Evolutionary conservation across 169 alveolate species (phyloP).

Genomic region (Plasmodium cynomolgi): DNA sequence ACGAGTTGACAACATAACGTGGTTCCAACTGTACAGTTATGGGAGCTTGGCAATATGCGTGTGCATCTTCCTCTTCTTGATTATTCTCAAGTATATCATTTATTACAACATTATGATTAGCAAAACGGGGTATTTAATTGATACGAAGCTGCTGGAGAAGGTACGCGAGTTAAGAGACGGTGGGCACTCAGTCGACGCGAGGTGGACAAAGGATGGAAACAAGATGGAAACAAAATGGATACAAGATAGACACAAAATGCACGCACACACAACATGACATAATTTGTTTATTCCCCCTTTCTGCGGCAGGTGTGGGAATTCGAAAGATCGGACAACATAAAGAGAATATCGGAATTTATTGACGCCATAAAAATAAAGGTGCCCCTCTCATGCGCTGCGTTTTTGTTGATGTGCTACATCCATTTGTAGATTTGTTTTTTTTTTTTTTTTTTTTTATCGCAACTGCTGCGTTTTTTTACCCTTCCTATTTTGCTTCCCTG

Average conservation of each 20-base stretch:
- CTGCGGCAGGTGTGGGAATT: slow-evolving; percentile 70
- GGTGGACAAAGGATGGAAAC: background rate
- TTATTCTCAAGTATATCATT: slow-evolving; percentile 65
- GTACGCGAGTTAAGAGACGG: slow-evolving; percentile 11
- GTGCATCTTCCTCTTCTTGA: slow-evolving; percentile 70
- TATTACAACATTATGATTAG: slow-evolving; percentile 75
- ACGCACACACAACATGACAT: background rate
- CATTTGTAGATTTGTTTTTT: background rate
- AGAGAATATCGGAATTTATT: slow-evolving; percentile 73
- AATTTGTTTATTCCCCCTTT: background rate
- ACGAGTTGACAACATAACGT: slow-evolving; percentile 77
- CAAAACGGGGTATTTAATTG: slow-evolving; percentile 79
- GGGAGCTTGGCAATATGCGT: slow-evolving; percentile 72
- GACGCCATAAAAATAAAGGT: slow-evolving; percentile 75
- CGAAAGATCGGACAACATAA: slow-evolving; percentile 71
- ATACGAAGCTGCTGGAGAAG: slow-evolving; percentile 79
- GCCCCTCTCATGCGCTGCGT: background rate
- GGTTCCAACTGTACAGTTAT: slow-evolving; percentile 78
- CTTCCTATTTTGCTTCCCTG: background rate
- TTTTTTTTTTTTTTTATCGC: background rate
- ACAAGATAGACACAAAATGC: background rate
- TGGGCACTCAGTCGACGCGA: background rate
- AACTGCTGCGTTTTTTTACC: background rate
- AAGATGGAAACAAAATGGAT: background rate
- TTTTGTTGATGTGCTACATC: background rate